These are phyloP conservation scores for Dioscorea zingiberensis DNA, from an alignment of 106 monocot species.

Conservation along the genomic window DNA sequence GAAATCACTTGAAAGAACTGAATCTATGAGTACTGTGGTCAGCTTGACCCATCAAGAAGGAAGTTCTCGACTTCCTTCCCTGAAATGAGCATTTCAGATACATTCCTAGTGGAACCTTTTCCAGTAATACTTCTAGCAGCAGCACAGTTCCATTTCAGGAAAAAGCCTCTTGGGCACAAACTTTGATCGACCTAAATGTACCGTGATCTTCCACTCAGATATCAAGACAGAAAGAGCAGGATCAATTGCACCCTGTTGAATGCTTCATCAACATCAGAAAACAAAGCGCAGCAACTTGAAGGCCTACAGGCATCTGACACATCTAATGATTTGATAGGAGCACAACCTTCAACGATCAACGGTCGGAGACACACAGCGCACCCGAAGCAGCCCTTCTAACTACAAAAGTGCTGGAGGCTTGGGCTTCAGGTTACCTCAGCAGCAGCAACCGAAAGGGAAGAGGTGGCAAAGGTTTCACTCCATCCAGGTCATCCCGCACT, in stretches of 20 bases:
- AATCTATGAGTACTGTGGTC: too few species aligned
- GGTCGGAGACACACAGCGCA: slow-evolving; percentile 75
- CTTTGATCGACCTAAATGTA: slow-evolving; percentile 69
- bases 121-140: background rate
- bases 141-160: background rate
- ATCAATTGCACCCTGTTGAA: background rate
- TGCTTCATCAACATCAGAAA: background rate
- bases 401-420: slow-evolving; percentile 80
- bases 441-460: slow-evolving; percentile 26
- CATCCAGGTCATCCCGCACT: slow-evolving; percentile 27
- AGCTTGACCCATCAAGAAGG: too few species aligned
- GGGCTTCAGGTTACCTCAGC: slow-evolving; percentile 74
- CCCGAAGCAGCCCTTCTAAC: slow-evolving; percentile 82
- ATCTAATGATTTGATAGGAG: background rate
- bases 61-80: too few species aligned
- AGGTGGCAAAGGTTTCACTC: background rate
- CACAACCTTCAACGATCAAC: slow-evolving; percentile 10
- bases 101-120: background rate
- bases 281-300: slow-evolving; percentile 6
- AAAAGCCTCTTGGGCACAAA: slow-evolving; percentile 21
- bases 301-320: background rate
- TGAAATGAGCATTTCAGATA: background rate
- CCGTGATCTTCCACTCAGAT: slow-evolving; percentile 35
- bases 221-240: slow-evolving; percentile 22
- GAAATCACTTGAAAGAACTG: background rate